These are phyloP conservation scores for Tetracladium setigerum DNA, from an alignment of 495 filamentous ascomycete genomes.

Conservation along the genomic window DNA sequence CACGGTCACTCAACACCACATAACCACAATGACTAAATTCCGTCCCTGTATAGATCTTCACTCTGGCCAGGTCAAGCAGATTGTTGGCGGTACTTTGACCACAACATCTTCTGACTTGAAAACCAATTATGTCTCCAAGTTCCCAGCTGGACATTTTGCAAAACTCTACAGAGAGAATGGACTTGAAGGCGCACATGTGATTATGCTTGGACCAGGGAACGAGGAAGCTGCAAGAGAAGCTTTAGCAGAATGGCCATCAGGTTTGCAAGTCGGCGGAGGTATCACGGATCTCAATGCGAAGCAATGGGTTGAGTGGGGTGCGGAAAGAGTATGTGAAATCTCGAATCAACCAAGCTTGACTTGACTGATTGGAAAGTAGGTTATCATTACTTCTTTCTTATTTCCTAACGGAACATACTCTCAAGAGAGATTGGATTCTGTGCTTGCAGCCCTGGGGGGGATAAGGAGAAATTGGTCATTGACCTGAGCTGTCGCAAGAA, in stretches of 20 bases:
- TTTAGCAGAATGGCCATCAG: slow-evolving; percentile 63
- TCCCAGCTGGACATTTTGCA: slow-evolving; percentile 74
- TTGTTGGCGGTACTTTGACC: slow-evolving; percentile 87
- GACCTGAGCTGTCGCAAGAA: slow-evolving; percentile 82
- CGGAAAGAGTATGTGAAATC: slow-evolving; percentile 63
- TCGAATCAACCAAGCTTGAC: neutral
- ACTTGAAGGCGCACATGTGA: slow-evolving; percentile 80
- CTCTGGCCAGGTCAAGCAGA: slow-evolving; percentile 93
- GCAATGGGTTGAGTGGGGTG: slow-evolving; percentile 80
- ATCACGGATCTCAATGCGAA: slow-evolving; percentile 77
- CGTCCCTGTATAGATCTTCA: slow-evolving; percentile 96
- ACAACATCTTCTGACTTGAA: slow-evolving; percentile 56
- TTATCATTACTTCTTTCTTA: slow-evolving; percentile 74
- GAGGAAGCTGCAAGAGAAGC: slow-evolving; percentile 71
- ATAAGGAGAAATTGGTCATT: slow-evolving; percentile 79
- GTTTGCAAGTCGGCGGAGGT: slow-evolving; percentile 84
- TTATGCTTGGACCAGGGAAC: slow-evolving; percentile 90
- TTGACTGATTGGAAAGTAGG: slow-evolving; percentile 43
- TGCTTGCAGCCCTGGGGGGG: slow-evolving; percentile 61
- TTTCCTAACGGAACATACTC: slow-evolving; percentile 82
- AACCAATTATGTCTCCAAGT: slow-evolving; percentile 84
- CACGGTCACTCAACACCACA: neutral
- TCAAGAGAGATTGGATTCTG: slow-evolving; percentile 57
- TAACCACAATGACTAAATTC: slow-evolving; percentile 75
- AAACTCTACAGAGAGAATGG: slow-evolving; percentile 65